phyloP scores from a whole-genome alignment of 2,329 filamentous ascomycete genomes.

The Fusarium sp. region DNA sequence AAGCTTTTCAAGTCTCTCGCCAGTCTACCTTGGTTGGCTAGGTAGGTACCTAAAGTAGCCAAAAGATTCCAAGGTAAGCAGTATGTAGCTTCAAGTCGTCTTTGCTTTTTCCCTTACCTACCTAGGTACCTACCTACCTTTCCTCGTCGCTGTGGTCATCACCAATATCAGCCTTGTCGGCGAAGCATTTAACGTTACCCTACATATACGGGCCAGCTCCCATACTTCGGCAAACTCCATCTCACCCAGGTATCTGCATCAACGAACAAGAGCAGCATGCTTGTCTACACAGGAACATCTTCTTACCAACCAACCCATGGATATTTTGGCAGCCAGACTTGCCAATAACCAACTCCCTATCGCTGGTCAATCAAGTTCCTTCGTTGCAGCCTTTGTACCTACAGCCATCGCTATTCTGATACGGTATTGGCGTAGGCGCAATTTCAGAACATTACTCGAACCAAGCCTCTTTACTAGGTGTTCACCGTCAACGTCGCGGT shows the following conservation, averaged over 20 bases:
- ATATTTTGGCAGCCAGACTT: background rate
- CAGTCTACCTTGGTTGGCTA: background rate
- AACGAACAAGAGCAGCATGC: background rate
- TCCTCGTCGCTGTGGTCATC: background rate
- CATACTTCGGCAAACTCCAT: background rate
- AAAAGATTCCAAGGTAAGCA: no score
- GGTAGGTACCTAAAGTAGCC: no score
- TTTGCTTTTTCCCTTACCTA: no score
- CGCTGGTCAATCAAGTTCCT: constrained; percentile 16
- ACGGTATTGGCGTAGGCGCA: constrained; percentile 3
- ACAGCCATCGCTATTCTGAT: constrained; percentile 10
- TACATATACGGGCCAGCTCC: constrained; percentile 20
- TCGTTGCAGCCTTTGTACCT: constrained; percentile 15
- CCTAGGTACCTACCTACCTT: no score
- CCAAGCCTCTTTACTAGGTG: constrained; percentile 12
- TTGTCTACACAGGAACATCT: background rate
- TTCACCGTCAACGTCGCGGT: background rate
- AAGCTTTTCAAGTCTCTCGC: constrained; percentile 16
- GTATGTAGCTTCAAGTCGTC: no score
- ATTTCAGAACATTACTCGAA: constrained; percentile 1
- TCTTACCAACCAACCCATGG: background rate
- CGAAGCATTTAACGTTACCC: constrained; percentile 16
- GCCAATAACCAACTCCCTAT: constrained; percentile 14
- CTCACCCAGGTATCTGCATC: background rate
- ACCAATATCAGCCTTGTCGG: background rate